These are phyloP conservation scores for Boletus rubroflammeus DNA, from an alignment of 768 basidiomycete species.

Conservation along the genomic window DNA sequence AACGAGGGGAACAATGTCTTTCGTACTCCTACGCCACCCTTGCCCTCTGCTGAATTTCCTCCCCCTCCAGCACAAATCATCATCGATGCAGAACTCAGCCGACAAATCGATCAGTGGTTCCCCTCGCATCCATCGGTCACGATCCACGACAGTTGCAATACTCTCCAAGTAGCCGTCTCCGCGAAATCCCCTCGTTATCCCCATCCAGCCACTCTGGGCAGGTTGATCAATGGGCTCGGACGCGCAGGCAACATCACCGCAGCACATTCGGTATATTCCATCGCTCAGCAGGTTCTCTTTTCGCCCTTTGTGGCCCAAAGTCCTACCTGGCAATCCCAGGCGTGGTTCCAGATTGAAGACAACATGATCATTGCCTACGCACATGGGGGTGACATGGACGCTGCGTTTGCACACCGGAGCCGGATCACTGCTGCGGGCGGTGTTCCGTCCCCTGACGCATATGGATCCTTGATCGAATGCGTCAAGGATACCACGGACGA, in stretches of 20 bases:
- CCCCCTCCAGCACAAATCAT: conserved; percentile 10
- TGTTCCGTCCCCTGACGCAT: conserved; percentile 83
- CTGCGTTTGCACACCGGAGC: conserved; percentile 75
- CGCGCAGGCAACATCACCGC: conserved; percentile 57
- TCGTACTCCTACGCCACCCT: conserved; percentile 10
- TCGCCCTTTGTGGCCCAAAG: conserved; percentile 36
- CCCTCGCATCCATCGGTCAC: conserved; percentile 27
- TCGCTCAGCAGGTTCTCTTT: conserved; percentile 60
- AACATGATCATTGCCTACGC: conserved; percentile 86
- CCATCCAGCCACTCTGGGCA: conserved; percentile 47
- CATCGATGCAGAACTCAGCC: conserved; percentile 27
- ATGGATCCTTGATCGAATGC: conserved; percentile 82
- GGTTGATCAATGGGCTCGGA: conserved; percentile 67
- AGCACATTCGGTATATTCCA: conserved; percentile 61
- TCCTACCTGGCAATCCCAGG: conserved; percentile 46
- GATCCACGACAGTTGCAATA: conserved; percentile 42
- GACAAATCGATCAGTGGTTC: conserved; percentile 34
- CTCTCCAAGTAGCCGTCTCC: conserved; percentile 46
- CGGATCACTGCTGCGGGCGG: conserved; percentile 75
- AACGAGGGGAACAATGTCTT: conserved; percentile 1
- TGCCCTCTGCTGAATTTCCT: conserved; percentile 12
- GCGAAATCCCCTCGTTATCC: conserved; percentile 44
- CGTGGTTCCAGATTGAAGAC: conserved; percentile 83
- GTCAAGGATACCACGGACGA: conserved; percentile 97
- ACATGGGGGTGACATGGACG: conserved; percentile 73